These are phyloP conservation scores for Tulasnella sp. DNA, from an alignment of 768 basidiomycete species.

Conservation along the genomic window DNA sequence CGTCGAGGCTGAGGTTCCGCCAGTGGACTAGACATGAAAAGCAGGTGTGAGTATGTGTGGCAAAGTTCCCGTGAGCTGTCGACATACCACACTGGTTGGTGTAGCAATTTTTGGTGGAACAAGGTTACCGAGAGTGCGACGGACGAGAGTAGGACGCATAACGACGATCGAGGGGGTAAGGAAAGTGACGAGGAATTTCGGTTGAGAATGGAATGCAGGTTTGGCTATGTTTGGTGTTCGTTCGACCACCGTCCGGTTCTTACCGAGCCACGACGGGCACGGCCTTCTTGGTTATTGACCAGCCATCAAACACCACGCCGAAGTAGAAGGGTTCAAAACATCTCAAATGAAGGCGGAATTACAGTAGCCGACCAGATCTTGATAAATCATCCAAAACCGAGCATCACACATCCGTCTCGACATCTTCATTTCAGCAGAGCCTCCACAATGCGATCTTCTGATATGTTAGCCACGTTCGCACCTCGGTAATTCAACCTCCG, in stretches of 20 bases:
- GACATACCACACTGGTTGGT: conserved; percentile 69
- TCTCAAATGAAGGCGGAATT: neutral
- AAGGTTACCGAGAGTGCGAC: conserved; percentile 71
- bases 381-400: neutral
- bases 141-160: conserved; percentile 76
- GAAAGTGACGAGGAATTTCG: neutral
- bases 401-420: too few species aligned
- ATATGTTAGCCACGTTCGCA: conserved; percentile 62
- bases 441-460: conserved; percentile 75
- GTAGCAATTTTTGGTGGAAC: conserved; percentile 95
- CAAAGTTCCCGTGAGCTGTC: conserved; percentile 1
- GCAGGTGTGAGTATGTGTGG: neutral
- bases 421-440: conserved; percentile 45
- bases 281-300: neutral
- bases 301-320: neutral
- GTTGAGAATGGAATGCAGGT: too few species aligned
- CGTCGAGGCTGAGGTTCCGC: conserved; percentile 70
- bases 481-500: conserved; percentile 80
- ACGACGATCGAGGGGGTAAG: neutral
- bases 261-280: neutral
- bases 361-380: neutral
- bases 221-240: too few species aligned
- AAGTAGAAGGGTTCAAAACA: neutral
- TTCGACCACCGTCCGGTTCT: neutral
- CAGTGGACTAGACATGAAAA: conserved; percentile 41